Percentiles rank a stretch among this genome's conserved stretches.
Evolutionary conservation across 495 filamentous ascomycete species (phyloP).

Genomic region (Cercophora samala): DNA sequence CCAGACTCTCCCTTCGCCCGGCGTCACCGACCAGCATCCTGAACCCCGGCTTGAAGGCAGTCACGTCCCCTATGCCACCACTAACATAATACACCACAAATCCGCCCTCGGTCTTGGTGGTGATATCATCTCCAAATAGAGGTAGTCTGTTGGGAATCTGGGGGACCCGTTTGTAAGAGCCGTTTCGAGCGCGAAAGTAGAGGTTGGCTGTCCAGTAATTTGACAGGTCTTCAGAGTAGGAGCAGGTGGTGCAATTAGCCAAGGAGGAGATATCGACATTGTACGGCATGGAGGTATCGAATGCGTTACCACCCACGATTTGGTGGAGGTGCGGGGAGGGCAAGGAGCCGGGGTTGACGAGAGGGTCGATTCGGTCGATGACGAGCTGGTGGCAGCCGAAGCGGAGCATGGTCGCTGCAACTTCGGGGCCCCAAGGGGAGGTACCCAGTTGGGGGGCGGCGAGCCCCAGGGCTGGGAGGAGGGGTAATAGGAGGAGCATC

Average conservation of each 20-base stretch:
- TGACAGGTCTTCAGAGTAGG: conserved; percentile 38
- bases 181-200: conserved; percentile 43
- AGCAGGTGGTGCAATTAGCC: conserved; percentile 38
- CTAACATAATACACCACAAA: conserved; percentile 46
- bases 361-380: conserved; percentile 39
- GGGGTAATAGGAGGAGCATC: not conserved
- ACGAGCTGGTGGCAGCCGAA: conserved; percentile 44
- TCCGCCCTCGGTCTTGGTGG: conserved; percentile 40
- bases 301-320: conserved; percentile 40
- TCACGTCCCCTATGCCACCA: conserved; percentile 34
- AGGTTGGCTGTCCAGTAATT: conserved; percentile 49
- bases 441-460: not conserved
- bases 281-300: conserved; percentile 33
- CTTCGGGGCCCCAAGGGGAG: not conserved
- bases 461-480: not conserved
- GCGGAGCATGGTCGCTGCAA: conserved; percentile 29
- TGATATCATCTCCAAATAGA: conserved; percentile 40
- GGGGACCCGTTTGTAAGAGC: conserved; percentile 41
- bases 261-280: conserved; percentile 32
- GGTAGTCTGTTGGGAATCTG: conserved; percentile 38
- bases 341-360: conserved; percentile 36
- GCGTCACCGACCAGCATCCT: conserved; percentile 43
- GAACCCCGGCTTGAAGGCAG: conserved; percentile 42
- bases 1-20: conserved; percentile 20
- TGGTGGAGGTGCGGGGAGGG: conserved; percentile 42